phyloP scores from a whole-genome alignment of 768 basidiomycete species.

The Paxillus rubicundulus region DNA sequence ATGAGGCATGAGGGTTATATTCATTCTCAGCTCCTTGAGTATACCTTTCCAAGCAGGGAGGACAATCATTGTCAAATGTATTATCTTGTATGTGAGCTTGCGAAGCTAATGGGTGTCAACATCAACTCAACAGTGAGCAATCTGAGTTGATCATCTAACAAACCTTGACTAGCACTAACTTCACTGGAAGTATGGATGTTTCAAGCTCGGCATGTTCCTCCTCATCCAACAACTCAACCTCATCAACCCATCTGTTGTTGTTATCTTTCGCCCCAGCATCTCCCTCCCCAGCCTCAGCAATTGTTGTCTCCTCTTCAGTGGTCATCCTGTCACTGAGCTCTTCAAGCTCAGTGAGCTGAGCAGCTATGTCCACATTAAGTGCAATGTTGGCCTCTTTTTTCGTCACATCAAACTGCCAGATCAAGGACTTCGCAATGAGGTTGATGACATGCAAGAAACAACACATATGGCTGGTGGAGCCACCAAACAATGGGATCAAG shows the following conservation, averaged over 20 bases:
- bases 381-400: no score
- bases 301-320: not conserved
- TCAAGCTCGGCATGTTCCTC: conserved; percentile 11
- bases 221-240: conserved; percentile 9
- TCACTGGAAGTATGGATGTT: conserved; percentile 8
- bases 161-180: conserved; percentile 4
- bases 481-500: conserved; percentile 24
- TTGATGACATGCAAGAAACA: conserved; percentile 44
- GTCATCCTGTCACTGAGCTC: no score
- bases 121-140: no score
- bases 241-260: conserved; percentile 17
- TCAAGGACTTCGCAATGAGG: conserved; percentile 17
- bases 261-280: no score
- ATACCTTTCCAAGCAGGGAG: conserved; percentile 26
- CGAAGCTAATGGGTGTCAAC: conserved; percentile 12
- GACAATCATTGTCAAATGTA: conserved; percentile 17
- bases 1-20: no score
- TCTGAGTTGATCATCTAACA: not conserved
- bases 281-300: not conserved
- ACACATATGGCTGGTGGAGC: conserved; percentile 18
- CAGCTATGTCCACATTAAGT: no score
- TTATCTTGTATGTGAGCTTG: conserved; percentile 19
- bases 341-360: no score
- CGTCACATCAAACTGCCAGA: conserved; percentile 5
- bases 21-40: no score